Percentiles rank a stretch among this genome's conserved stretches.
Evolutionary conservation across 75 land plant genomes (phyloP).

Genomic region (Selaginella moellendorffii): DNA sequence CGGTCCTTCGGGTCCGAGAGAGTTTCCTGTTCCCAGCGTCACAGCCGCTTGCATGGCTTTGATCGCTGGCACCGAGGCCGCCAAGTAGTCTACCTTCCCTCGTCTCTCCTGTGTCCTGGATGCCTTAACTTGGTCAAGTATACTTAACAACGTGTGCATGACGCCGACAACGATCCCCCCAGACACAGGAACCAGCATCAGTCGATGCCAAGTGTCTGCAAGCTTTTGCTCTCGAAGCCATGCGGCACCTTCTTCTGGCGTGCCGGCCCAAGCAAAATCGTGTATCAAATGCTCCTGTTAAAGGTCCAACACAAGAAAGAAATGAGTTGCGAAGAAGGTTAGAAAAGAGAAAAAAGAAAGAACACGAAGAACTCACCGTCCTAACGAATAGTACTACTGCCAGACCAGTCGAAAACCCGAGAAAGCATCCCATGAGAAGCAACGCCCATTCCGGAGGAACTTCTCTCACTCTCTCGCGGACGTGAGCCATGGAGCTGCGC

Average conservation of each 20-base stretch:
- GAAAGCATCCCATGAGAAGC: slow-evolving; percentile 78
- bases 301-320: neutral
- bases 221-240: neutral
- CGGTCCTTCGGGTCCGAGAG: slow-evolving; percentile 6
- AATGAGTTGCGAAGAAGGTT: neutral
- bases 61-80: neutral
- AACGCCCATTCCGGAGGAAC: slow-evolving; percentile 94
- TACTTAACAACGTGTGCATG: slow-evolving; percentile 4
- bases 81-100: slow-evolving; percentile 8
- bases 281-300: slow-evolving; percentile 8
- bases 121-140: slow-evolving; percentile 1
- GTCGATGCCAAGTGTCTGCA: slow-evolving; percentile 2
- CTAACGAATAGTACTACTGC: slow-evolving; percentile 57
- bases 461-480: slow-evolving; percentile 41
- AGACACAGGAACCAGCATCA: slow-evolving; percentile 4
- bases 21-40: slow-evolving; percentile 4
- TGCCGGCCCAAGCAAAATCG: slow-evolving; percentile 8
- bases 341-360: neutral
- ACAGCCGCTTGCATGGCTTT: slow-evolving; percentile 4
- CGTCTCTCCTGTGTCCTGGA: slow-evolving; percentile 6
- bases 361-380: neutral
- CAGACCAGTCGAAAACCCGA: slow-evolving; percentile 87
- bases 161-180: slow-evolving; percentile 6
- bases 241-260: slow-evolving; percentile 7
- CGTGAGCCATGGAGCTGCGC: slow-evolving; percentile 19